Evolutionary conservation across 2,329 filamentous ascomycete genomes (phyloP).

Genomic region (Talaromyces sp.): DNA sequence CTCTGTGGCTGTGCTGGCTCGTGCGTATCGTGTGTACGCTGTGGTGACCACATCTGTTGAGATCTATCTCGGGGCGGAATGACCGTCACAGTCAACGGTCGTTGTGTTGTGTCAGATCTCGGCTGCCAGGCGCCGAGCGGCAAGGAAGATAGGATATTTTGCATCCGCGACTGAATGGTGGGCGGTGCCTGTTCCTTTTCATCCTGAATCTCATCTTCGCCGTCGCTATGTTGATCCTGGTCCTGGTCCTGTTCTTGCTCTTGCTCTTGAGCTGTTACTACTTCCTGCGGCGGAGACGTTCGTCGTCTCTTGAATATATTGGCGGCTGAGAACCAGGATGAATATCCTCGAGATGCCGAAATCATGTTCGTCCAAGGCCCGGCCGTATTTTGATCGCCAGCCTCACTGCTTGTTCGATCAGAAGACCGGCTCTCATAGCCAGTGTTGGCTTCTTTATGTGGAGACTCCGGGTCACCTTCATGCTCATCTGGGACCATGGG

Average conservation of each 20-base stretch:
- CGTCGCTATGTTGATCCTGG: not conserved
- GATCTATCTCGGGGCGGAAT: slow-evolving; percentile 55
- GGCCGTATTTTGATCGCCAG: not conserved
- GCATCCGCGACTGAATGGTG: not conserved
- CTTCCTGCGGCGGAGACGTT: slow-evolving; percentile 55
- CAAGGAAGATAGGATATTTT: slow-evolving; percentile 7
- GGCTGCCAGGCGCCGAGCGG: slow-evolving; percentile 11
- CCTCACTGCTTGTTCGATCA: not conserved
- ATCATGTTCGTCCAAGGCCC: not conserved
- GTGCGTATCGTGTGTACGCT: slow-evolving; percentile 14
- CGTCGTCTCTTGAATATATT: slow-evolving; percentile 57
- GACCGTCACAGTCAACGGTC: slow-evolving; percentile 52
- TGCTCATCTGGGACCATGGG: slow-evolving; percentile 12
- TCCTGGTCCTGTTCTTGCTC: slow-evolving; percentile 2
- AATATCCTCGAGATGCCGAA: slow-evolving; percentile 23
- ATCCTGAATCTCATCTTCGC: not conserved
- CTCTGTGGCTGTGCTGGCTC: not conserved
- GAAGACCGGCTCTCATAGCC: not conserved
- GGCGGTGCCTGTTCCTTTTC: not conserved
- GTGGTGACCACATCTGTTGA: slow-evolving; percentile 52
- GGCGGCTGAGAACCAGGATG: slow-evolving; percentile 49
- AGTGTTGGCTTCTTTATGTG: slow-evolving; percentile 18
- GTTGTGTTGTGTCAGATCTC: slow-evolving; percentile 22
- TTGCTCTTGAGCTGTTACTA: slow-evolving; percentile 51
- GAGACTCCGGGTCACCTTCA: slow-evolving; percentile 15